Conservation (phyloP, 345 rosid species). For the Camelina hispida region DNA sequence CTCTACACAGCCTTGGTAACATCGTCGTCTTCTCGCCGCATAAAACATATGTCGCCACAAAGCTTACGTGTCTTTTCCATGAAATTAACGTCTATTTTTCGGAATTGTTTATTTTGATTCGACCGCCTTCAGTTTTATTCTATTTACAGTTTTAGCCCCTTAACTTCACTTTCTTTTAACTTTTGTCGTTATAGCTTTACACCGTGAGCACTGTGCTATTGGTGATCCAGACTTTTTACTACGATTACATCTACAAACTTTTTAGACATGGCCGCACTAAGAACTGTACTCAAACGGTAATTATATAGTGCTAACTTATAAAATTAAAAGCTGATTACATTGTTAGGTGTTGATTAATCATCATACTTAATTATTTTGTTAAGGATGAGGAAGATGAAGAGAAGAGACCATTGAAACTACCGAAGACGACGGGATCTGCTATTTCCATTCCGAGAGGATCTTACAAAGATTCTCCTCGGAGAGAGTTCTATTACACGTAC, state of each 20-base stretch:
- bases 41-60: slow-evolving; percentile 37
- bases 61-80: slow-evolving; percentile 26
- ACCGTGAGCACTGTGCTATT: slow-evolving; percentile 75
- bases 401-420: slow-evolving; percentile 54
- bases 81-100: neutral
- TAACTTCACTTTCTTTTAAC: neutral
- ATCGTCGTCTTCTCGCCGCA: slow-evolving; percentile 35
- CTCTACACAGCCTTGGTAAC: slow-evolving; percentile 89
- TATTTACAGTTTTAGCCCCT: slow-evolving; percentile 1
- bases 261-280: slow-evolving; percentile 45
- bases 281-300: slow-evolving; percentile 29
- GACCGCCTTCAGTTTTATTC: neutral
- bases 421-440: slow-evolving; percentile 46
- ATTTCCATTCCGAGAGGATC: slow-evolving; percentile 65
- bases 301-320: no score
- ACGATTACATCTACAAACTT: slow-evolving; percentile 64
- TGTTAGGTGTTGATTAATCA: neutral
- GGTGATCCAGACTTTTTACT: slow-evolving; percentile 80
- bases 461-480: slow-evolving; percentile 46
- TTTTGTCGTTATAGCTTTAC: slow-evolving; percentile 61
- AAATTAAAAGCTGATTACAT: neutral
- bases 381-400: slow-evolving; percentile 53
- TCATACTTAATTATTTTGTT: slow-evolving; percentile 8
- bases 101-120: neutral
- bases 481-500: slow-evolving; percentile 72